phyloP scores from a whole-genome alignment of 441 rosid species.

The Erodium moschatum region DNA sequence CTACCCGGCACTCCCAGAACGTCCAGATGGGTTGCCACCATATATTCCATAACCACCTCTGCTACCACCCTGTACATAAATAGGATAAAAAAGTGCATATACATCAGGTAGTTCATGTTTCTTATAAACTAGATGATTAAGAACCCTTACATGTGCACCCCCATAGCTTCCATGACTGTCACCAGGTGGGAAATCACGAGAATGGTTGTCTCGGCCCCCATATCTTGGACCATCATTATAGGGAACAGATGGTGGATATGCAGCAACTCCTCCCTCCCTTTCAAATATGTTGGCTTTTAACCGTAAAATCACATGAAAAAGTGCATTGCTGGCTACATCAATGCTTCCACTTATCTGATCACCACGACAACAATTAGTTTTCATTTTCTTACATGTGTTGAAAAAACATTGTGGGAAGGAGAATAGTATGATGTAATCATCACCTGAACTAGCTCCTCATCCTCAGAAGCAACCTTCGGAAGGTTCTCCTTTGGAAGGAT shows the following conservation, averaged over 20 bases:
- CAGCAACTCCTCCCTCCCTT: conserved; percentile 51
- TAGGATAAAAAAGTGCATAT: background rate
- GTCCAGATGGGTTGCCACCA: conserved; percentile 79
- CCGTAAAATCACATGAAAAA: conserved; percentile 60
- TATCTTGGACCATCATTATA: no score
- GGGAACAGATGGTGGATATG: no score
- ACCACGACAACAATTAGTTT: conserved; percentile 14
- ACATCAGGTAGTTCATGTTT: background rate
- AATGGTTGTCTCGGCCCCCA: conserved; percentile 44
- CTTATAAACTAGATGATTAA: background rate
- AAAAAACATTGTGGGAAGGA: conserved; percentile 12
- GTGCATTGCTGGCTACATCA: conserved; percentile 93
- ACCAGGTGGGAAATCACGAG: conserved; percentile 47
- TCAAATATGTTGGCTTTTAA: conserved; percentile 85
- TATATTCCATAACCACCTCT: conserved; percentile 76
- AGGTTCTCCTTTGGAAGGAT: conserved; percentile 77
- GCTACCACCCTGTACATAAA: conserved; percentile 37
- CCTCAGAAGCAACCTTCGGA: conserved; percentile 80
- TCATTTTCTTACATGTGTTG: conserved; percentile 15
- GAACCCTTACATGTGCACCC: conserved; percentile 44
- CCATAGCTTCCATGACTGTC: conserved; percentile 41
- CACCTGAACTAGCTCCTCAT: conserved; percentile 98
- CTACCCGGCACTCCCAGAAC: conserved; percentile 68
- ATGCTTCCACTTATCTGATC: conserved; percentile 83
- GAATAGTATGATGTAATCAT: conserved; percentile 2